Percentiles rank a stretch among this genome's conserved stretches.
Conservation (phyloP, 768 basidiomycete genomes). For the Termitomyces sp. region DNA sequence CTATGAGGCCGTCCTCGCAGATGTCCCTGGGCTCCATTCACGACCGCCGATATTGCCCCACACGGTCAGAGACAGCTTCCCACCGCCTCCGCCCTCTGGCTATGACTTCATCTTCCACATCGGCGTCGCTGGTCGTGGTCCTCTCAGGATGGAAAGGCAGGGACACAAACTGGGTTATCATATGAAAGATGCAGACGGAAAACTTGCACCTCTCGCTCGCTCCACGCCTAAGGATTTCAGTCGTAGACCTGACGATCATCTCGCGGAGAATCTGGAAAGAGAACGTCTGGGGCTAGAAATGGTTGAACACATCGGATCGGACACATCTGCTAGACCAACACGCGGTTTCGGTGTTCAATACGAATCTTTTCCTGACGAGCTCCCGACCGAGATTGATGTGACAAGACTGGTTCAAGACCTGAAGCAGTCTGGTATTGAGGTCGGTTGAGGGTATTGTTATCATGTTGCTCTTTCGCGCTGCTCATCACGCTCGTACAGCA, state of each 20-base stretch:
- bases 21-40: slow-evolving; percentile 58
- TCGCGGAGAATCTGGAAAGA: slow-evolving; percentile 35
- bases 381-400: slow-evolving; percentile 59
- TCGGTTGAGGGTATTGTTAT: slow-evolving; percentile 22
- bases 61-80: slow-evolving; percentile 28
- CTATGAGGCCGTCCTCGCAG: slow-evolving; percentile 53
- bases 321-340: slow-evolving; percentile 33
- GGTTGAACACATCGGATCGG: slow-evolving; percentile 29
- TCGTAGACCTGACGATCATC: slow-evolving; percentile 31
- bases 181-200: slow-evolving; percentile 62
- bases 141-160: slow-evolving; percentile 59
- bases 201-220: slow-evolving; percentile 50
- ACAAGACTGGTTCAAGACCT: slow-evolving; percentile 53
- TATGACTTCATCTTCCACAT: slow-evolving; percentile 74
- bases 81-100: slow-evolving; percentile 42
- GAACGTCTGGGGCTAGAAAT: slow-evolving; percentile 37
- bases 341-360: slow-evolving; percentile 48
- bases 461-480: background rate
- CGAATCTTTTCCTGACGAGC: slow-evolving; percentile 52
- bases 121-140: slow-evolving; percentile 63
- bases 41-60: slow-evolving; percentile 51
- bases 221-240: slow-evolving; percentile 40
- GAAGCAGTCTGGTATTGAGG: slow-evolving; percentile 48
- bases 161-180: slow-evolving; percentile 68
- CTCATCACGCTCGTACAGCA: slow-evolving; percentile 36